These are phyloP conservation scores for Boletus sp. DNA, from an alignment of 768 basidiomycete genomes.

Conservation along the genomic window DNA sequence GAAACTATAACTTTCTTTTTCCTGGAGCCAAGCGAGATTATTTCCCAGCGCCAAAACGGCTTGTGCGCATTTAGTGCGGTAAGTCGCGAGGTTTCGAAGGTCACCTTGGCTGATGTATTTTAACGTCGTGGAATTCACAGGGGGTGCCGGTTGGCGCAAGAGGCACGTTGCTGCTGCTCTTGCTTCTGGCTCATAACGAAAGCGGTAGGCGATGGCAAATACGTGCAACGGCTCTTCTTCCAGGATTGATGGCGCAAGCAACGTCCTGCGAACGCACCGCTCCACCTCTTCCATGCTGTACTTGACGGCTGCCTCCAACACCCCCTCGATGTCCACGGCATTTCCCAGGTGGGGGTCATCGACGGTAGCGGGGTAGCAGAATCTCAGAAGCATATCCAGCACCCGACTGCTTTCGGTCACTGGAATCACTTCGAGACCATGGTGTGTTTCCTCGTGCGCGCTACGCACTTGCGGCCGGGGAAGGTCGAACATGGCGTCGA, in stretches of 20 bases:
- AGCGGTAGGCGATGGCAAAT: conserved; percentile 36
- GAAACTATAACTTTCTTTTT: conserved; percentile 22
- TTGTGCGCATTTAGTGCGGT: conserved; percentile 21
- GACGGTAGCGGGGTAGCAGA: conserved; percentile 36
- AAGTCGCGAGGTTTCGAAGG: conserved; percentile 14
- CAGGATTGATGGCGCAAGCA: conserved; percentile 30
- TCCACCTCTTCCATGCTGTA: conserved; percentile 32
- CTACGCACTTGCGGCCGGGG: conserved; percentile 18
- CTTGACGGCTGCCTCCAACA: conserved; percentile 32
- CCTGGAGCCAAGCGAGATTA: conserved; percentile 23
- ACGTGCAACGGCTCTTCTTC: conserved; percentile 28
- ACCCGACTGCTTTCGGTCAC: conserved; percentile 28
- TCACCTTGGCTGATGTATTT: conserved; percentile 9
- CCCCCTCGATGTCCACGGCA: conserved; percentile 17
- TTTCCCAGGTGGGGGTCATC: conserved; percentile 19
- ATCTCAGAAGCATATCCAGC: conserved; percentile 32
- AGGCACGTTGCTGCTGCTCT: conserved; percentile 28
- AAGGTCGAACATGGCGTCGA: conserved; percentile 33
- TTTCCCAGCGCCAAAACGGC: conserved; percentile 20
- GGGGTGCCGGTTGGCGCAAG: conserved; percentile 18
- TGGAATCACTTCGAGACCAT: conserved; percentile 26
- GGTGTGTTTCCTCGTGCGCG: conserved; percentile 12
- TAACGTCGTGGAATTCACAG: neutral
- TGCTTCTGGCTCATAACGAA: conserved; percentile 30
- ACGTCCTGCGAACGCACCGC: conserved; percentile 18